Evolutionary conservation across 331 rosid genomes (phyloP).

Genomic region (Telfairia occidentalis): DNA sequence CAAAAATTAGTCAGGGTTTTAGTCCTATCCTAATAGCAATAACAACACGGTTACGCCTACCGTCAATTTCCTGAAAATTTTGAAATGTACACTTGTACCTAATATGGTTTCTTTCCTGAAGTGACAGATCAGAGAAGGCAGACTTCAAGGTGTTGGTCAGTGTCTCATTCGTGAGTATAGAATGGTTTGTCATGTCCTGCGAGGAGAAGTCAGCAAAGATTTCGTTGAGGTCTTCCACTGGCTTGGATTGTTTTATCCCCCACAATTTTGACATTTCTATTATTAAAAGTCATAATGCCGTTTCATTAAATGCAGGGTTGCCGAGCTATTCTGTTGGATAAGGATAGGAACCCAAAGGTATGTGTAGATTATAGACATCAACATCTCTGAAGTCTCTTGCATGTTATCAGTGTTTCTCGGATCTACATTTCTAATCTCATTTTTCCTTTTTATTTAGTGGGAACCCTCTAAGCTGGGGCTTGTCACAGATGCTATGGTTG

Average conservation of each 20-base stretch:
- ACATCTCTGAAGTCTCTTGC: neutral
- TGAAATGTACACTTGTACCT: neutral
- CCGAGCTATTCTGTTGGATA: conserved; percentile 81
- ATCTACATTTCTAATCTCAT: conserved; percentile 1
- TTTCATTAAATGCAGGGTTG: conserved; percentile 58
- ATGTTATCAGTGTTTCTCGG: neutral
- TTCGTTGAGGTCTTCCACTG: conserved; percentile 57
- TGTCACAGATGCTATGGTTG: conserved; percentile 47
- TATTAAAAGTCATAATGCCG: conserved; percentile 10
- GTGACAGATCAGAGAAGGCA: conserved; percentile 67
- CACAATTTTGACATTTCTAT: conserved; percentile 7
- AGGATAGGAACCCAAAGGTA: conserved; percentile 93
- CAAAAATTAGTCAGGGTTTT: neutral
- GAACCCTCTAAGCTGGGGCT: conserved; percentile 75
- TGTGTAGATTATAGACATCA: neutral
- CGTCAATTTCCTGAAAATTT: neutral
- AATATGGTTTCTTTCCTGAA: neutral
- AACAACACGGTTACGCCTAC: neutral
- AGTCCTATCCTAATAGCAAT: neutral
- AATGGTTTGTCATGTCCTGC: conserved; percentile 64
- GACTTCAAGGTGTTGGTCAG: conserved; percentile 70
- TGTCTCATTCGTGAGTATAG: conserved; percentile 77
- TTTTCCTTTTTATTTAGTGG: conserved; percentile 45
- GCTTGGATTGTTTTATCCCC: neutral
- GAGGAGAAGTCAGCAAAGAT: conserved; percentile 78